phyloP scores from a whole-genome alignment of 768 basidiomycete species.

The Gloeostereum incarnatum region DNA sequence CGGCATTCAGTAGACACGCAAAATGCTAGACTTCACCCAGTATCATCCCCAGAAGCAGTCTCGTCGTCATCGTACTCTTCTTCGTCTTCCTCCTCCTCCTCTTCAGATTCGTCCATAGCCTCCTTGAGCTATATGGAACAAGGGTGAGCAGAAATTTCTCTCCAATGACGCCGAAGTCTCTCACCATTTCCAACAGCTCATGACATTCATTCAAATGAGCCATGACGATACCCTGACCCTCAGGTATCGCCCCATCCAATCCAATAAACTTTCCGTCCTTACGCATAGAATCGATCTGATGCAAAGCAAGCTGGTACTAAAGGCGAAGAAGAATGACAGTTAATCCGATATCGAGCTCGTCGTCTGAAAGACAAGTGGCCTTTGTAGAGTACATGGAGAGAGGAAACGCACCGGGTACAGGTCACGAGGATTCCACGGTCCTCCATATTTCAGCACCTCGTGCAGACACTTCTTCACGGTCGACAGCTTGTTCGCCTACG shows the following conservation, averaged over 20 bases:
- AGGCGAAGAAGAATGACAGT: slow-evolving; percentile 4
- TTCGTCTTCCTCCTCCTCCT: slow-evolving; percentile 41
- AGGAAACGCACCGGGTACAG: slow-evolving; percentile 75
- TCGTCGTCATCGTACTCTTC: slow-evolving; percentile 5
- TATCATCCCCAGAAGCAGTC: too few relatives aligned
- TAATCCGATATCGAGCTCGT: neutral
- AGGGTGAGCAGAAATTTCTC: neutral
- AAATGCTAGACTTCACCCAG: neutral
- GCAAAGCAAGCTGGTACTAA: slow-evolving; percentile 88
- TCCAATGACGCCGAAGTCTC: slow-evolving; percentile 10
- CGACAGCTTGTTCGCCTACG: slow-evolving; percentile 88
- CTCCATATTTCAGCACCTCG: slow-evolving; percentile 92
- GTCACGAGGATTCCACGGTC: slow-evolving; percentile 86
- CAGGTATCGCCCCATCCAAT: slow-evolving; percentile 81
- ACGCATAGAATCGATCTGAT: slow-evolving; percentile 90
- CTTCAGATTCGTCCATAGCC: slow-evolving; percentile 69
- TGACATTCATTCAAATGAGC: slow-evolving; percentile 96
- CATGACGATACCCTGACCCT: slow-evolving; percentile 94
- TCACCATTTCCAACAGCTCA: slow-evolving; percentile 89
- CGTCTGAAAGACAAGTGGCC: neutral
- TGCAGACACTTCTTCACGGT: slow-evolving; percentile 97
- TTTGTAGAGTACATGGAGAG: too few relatives aligned
- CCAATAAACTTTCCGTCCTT: slow-evolving; percentile 93
- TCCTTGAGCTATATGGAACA: slow-evolving; percentile 53
- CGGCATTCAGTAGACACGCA: too few relatives aligned